phyloP scores from a whole-genome alignment of 345 rosid genomes.

The Camelina laxa region DNA sequence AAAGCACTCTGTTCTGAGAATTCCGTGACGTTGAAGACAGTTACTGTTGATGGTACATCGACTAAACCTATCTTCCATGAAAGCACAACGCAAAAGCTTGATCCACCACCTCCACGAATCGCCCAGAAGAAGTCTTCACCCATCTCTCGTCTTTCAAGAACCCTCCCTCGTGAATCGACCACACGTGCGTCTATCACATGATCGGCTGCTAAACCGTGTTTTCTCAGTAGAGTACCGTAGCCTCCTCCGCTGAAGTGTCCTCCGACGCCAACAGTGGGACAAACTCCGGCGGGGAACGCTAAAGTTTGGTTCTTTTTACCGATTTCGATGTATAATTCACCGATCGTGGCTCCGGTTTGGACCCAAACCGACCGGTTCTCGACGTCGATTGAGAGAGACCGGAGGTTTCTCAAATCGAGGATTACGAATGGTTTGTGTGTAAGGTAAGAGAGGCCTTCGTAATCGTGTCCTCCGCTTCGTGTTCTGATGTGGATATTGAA shows the following conservation, averaged over 20 bases:
- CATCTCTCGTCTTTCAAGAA: slow-evolving; percentile 59
- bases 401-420: slow-evolving; percentile 56
- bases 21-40: slow-evolving; percentile 50
- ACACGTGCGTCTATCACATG: slow-evolving; percentile 59
- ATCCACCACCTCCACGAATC: slow-evolving; percentile 73
- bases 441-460: slow-evolving; percentile 64
- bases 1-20: slow-evolving; percentile 48
- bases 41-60: slow-evolving; percentile 52
- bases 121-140: slow-evolving; percentile 84
- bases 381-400: slow-evolving; percentile 47
- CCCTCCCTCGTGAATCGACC: slow-evolving; percentile 54
- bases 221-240: slow-evolving; percentile 61
- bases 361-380: slow-evolving; percentile 58
- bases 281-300: slow-evolving; percentile 69
- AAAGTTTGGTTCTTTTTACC: slow-evolving; percentile 42
- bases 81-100: slow-evolving; percentile 66
- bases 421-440: slow-evolving; percentile 53
- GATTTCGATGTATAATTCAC: slow-evolving; percentile 60
- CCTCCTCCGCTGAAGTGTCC: slow-evolving; percentile 72
- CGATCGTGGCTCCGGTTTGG: slow-evolving; percentile 62
- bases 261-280: slow-evolving; percentile 62
- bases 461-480: slow-evolving; percentile 80
- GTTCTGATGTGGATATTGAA: slow-evolving; percentile 52
- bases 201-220: slow-evolving; percentile 57
- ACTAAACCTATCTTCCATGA: slow-evolving; percentile 60